Conservation (phyloP, 768 basidiomycete species). For the Auricularia sp. region DNA sequence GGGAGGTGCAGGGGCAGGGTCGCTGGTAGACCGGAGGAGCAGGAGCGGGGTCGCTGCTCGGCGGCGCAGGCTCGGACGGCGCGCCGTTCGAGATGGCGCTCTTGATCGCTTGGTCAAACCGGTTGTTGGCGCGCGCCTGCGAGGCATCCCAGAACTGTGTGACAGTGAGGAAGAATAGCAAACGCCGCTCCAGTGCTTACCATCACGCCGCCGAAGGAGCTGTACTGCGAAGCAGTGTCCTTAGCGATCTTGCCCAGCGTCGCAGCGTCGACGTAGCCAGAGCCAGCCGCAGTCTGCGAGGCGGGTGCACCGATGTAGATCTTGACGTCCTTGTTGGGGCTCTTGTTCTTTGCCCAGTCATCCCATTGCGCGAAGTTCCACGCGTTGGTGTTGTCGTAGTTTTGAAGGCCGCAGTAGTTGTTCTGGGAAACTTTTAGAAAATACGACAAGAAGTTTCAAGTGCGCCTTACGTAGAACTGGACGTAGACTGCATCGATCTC, state of each 20-base stretch:
- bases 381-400: not conserved
- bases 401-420: slow-evolving; percentile 10
- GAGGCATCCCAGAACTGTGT: slow-evolving; percentile 1
- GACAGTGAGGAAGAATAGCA: too few species aligned
- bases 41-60: not conserved
- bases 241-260: slow-evolving; percentile 8
- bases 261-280: slow-evolving; percentile 7
- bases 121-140: not conserved
- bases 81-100: not conserved
- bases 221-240: slow-evolving; percentile 2
- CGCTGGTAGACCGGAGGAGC: not conserved
- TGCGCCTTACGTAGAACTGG: slow-evolving; percentile 5
- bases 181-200: too few species aligned
- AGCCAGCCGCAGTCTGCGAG: slow-evolving; percentile 2
- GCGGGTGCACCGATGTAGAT: slow-evolving; percentile 12
- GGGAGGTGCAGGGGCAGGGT: not conserved
- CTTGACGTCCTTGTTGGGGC: slow-evolving; percentile 11
- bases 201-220: slow-evolving; percentile 3
- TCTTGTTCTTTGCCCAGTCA: slow-evolving; percentile 8
- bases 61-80: not conserved
- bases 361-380: slow-evolving; percentile 6
- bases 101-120: slow-evolving; percentile 1
- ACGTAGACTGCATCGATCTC: slow-evolving; percentile 13
- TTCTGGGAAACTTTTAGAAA: not conserved
- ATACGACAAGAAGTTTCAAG: not conserved